Evolutionary conservation across 768 basidiomycete species (phyloP).

Genomic region (Lyophyllum semitale): DNA sequence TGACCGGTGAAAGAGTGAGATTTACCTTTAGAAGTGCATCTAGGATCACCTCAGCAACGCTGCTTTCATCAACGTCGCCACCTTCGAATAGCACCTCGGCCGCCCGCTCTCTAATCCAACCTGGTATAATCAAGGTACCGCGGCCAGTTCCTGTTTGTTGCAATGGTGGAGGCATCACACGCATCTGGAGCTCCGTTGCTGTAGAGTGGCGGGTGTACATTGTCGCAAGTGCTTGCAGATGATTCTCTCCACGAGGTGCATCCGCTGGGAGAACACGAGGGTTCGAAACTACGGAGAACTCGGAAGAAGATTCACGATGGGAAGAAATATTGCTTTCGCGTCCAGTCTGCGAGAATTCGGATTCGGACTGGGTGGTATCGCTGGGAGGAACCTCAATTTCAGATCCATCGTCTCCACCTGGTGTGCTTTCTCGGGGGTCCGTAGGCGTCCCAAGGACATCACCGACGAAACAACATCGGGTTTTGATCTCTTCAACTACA

Average conservation of each 20-base stretch:
- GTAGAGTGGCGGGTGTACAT: slow-evolving; percentile 79
- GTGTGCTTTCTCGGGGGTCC: slow-evolving; percentile 33
- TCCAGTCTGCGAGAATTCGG: slow-evolving; percentile 60
- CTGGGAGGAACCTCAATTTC: slow-evolving; percentile 46
- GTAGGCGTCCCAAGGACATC: slow-evolving; percentile 46
- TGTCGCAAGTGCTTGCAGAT: slow-evolving; percentile 65
- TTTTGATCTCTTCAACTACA: slow-evolving; percentile 89
- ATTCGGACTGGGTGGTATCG: slow-evolving; percentile 66
- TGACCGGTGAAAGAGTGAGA: neutral
- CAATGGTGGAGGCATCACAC: slow-evolving; percentile 63
- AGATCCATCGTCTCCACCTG: slow-evolving; percentile 34
- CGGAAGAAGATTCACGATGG: slow-evolving; percentile 50
- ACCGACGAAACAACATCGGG: slow-evolving; percentile 87
- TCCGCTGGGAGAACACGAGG: slow-evolving; percentile 35
- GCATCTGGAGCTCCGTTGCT: slow-evolving; percentile 72
- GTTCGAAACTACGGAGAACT: slow-evolving; percentile 57
- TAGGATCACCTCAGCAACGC: slow-evolving; percentile 80
- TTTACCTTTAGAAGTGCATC: slow-evolving; percentile 77
- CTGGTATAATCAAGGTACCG: slow-evolving; percentile 84
- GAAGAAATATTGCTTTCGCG: slow-evolving; percentile 51
- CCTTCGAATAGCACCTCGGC: slow-evolving; percentile 91
- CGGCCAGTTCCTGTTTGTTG: slow-evolving; percentile 73
- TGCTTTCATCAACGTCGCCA: slow-evolving; percentile 86
- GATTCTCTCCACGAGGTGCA: slow-evolving; percentile 43
- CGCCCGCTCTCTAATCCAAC: slow-evolving; percentile 92